Evolutionary conservation across 2,329 filamentous ascomycete species (phyloP).

Genomic region (Tolypocladium guangdongense): DNA sequence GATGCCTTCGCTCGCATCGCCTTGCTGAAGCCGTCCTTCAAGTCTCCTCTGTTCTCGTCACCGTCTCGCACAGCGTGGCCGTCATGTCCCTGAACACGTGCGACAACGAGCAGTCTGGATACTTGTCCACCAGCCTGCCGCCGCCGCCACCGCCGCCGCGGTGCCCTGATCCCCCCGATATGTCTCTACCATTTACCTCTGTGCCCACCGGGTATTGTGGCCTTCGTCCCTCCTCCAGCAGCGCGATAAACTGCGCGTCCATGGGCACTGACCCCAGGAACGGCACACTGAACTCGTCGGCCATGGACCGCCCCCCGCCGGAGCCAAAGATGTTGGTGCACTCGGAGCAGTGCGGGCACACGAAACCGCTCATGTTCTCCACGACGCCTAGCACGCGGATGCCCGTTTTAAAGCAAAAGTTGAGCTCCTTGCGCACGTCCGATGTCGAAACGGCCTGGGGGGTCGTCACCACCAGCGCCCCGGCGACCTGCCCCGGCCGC

Average conservation of each 20-base stretch:
- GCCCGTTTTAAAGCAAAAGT: slow-evolving; percentile 79
- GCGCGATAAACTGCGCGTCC: slow-evolving; percentile 78
- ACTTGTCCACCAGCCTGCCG: slow-evolving; percentile 53
- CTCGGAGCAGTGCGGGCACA: slow-evolving; percentile 70
- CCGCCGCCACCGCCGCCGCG: slow-evolving; percentile 8
- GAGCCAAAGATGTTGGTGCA: slow-evolving; percentile 91
- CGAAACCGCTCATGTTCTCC: slow-evolving; percentile 92
- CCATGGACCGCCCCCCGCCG: slow-evolving; percentile 84
- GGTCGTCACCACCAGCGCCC: slow-evolving; percentile 90
- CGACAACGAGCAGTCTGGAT: slow-evolving; percentile 58
- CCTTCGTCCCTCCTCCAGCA: slow-evolving; percentile 64
- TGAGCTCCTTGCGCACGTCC: slow-evolving; percentile 89
- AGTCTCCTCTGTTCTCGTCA: neutral
- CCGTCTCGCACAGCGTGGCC: slow-evolving; percentile 10
- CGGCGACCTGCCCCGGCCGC: slow-evolving; percentile 59
- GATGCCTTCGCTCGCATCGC: neutral
- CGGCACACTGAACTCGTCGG: slow-evolving; percentile 68
- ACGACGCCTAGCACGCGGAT: slow-evolving; percentile 78
- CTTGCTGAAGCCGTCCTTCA: neutral
- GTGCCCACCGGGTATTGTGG: slow-evolving; percentile 64
- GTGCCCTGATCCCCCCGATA: slow-evolving; percentile 19
- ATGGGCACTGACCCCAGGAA: slow-evolving; percentile 86
- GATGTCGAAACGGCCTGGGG: slow-evolving; percentile 89
- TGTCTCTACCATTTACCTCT: slow-evolving; percentile 43
- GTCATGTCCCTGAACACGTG: slow-evolving; percentile 59